Evolutionary conservation across 2,329 filamentous ascomycete genomes (phyloP), one percentile per base, ranked within the genome.

Genomic region (Epichloe coenophiala): DNA sequence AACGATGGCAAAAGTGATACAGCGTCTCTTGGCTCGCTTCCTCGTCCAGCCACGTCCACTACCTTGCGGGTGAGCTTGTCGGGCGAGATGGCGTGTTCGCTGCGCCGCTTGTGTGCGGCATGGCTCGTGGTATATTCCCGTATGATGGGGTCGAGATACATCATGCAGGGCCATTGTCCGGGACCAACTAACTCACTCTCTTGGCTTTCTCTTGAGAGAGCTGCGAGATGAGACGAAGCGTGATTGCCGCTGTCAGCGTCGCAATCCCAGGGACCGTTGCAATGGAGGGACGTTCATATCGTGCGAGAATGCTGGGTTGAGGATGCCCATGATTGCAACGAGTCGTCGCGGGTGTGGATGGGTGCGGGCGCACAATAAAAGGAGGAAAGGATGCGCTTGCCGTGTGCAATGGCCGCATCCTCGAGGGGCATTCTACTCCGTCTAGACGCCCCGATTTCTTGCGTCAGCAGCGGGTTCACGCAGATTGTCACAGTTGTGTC

Each of bases 1-100:
- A 11, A 71, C 65, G 56, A 74, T 71, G 7, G 72, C 61, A 52
- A 72, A 74, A 54, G 70, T 70, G 35, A 75, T 66, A 33, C 61
- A 56, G 5, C 67, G 62, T 3, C 68, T 27, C 69, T 0, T 56
- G 58, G 7, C 63, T 53, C n/a, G 68, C 62, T 53, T 72, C 68
- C 0, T 53, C 60, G 13, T 69, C 61, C 1, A 78, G 62, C 59
- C 70, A 75, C 1, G 45, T 75, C 71, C 23, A 74, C 66, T 33
- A 67, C 65, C 40, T 63, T 63, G 54, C 71, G 65, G 3, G 54
- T 55, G 35, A 74, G 60, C 3, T 71, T 65, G 0, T 60, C 57
- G 1, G 60, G 53, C 1, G 56, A 54, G 50, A 75, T 59, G 44
- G 58, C 60, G 23, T 63, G 53, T 9, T 70, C 60, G 42, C 63